Evolutionary conservation across 1,139 yeast species (phyloP).

Genomic region (Hanseniaspora uvarum): DNA sequence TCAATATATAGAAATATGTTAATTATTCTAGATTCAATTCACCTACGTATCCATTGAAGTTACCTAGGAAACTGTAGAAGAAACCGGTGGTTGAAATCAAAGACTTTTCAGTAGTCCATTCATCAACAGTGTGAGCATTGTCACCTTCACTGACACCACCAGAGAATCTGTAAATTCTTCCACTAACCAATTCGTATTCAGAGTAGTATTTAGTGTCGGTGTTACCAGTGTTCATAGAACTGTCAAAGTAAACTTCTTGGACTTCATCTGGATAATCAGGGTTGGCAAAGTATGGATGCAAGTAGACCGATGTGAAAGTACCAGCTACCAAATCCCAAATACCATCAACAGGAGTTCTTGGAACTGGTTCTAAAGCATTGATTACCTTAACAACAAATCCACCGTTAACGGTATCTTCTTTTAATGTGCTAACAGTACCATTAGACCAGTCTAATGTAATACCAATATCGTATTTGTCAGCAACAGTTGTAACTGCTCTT

Average conservation of each 20-base stretch:
- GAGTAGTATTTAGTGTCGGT: constrained; percentile 79
- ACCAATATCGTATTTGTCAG: constrained; percentile 42
- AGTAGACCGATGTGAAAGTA: constrained; percentile 42
- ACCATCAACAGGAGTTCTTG: constrained; percentile 39
- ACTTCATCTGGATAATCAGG: constrained; percentile 18
- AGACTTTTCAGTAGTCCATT: constrained; percentile 16
- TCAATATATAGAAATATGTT: not conserved
- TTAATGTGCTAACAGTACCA: constrained; percentile 25
- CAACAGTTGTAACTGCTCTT: constrained; percentile 35
- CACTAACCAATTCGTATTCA: constrained; percentile 43
- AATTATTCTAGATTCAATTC: not conserved
- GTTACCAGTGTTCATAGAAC: constrained; percentile 64
- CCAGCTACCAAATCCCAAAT: constrained; percentile 48
- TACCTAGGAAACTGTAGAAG: constrained; percentile 19
- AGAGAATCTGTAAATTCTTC: constrained; percentile 58
- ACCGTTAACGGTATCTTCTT: constrained; percentile 34
- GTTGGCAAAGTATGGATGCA: constrained; percentile 30
- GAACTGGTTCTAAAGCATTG: constrained; percentile 43
- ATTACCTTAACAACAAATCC: constrained; percentile 37
- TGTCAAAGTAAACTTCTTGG: constrained; percentile 44
- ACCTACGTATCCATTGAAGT: constrained; percentile 33
- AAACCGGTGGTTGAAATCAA: constrained; percentile 19
- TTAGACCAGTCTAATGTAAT: constrained; percentile 30
- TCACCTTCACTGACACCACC: constrained; percentile 25
- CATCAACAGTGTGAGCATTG: constrained; percentile 27